Percentiles rank a stretch among this genome's conserved stretches.
Conservation (phyloP, 1,284 basidiomycete genomes). For the Agroathelia rolfsii region DNA sequence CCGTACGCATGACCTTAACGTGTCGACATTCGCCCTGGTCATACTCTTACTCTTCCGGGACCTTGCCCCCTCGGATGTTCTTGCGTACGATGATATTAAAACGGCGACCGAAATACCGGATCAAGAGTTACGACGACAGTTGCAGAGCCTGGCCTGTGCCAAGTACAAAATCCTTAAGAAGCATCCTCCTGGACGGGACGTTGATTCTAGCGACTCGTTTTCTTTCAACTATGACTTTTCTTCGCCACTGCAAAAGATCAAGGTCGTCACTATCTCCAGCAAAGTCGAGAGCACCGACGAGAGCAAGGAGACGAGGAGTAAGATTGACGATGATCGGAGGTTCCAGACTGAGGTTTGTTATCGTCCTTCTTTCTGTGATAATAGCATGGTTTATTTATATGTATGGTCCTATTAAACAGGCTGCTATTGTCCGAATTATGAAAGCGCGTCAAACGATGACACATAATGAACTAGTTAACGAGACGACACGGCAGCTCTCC, state of each 20-base stretch:
- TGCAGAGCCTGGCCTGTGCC: slow-evolving; percentile 96
- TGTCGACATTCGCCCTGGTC: slow-evolving; percentile 85
- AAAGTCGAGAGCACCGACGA: slow-evolving; percentile 84
- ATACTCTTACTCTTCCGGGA: slow-evolving; percentile 87
- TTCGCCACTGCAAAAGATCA: slow-evolving; percentile 80
- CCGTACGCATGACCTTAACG: slow-evolving; percentile 82
- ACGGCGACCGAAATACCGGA: slow-evolving; percentile 69
- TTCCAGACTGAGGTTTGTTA: slow-evolving; percentile 79
- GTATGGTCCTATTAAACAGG: slow-evolving; percentile 36
- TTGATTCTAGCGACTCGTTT: slow-evolving; percentile 72
- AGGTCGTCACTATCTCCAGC: slow-evolving; percentile 85
- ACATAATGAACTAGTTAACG: slow-evolving; percentile 86
- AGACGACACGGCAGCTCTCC: slow-evolving; percentile 82
- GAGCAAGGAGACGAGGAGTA: slow-evolving; percentile 82
- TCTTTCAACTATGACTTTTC: slow-evolving; percentile 84
- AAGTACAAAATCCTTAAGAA: slow-evolving; percentile 93
- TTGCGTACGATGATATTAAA: slow-evolving; percentile 69
- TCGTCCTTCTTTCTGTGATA: slow-evolving; percentile 1
- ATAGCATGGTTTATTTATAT: slow-evolving; percentile 4
- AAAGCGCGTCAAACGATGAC: slow-evolving; percentile 88
- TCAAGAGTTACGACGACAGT: slow-evolving; percentile 75
- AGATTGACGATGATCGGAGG: slow-evolving; percentile 87
- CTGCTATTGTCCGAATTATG: slow-evolving; percentile 97
- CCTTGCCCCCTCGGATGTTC: slow-evolving; percentile 51
- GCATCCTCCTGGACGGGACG: slow-evolving; percentile 80